Conservation (phyloP, 345 rosid genomes). For the Sonneratia alba region DNA sequence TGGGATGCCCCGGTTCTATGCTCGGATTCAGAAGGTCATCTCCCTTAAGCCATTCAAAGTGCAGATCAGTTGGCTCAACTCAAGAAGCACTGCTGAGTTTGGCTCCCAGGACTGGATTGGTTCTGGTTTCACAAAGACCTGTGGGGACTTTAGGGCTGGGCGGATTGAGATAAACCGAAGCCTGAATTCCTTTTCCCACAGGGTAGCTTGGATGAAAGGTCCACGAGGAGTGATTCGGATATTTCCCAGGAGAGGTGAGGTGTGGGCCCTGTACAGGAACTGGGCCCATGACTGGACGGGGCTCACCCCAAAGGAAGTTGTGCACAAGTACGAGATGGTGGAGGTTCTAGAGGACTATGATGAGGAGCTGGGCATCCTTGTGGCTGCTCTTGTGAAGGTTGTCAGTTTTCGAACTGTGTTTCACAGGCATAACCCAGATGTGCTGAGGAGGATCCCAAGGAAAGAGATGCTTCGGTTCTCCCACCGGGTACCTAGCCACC, state of each 20-base stretch:
- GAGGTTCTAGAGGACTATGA: constrained; percentile 71
- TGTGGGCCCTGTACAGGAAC: constrained; percentile 86
- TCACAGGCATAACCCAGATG: constrained; percentile 30
- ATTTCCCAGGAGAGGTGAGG: constrained; percentile 65
- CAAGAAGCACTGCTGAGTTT: constrained; percentile 57
- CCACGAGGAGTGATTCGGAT: constrained; percentile 54
- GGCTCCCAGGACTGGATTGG: constrained; percentile 62
- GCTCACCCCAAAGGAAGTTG: constrained; percentile 51
- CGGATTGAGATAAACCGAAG: constrained; percentile 38
- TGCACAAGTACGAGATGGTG: constrained; percentile 78
- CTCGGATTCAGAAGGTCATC: constrained; percentile 76
- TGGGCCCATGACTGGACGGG: constrained; percentile 84
- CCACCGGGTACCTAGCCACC: constrained; percentile 75
- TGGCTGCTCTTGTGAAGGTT: constrained; percentile 62
- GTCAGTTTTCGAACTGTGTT: constrained; percentile 64
- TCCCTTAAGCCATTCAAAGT: constrained; percentile 72
- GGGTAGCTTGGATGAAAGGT: constrained; percentile 66
- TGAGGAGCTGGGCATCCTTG: constrained; percentile 47
- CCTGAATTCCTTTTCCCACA: constrained; percentile 78
- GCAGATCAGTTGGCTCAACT: constrained; percentile 90
- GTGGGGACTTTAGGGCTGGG: constrained; percentile 76
- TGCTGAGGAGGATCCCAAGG: constrained; percentile 38
- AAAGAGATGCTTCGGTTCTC: constrained; percentile 88
- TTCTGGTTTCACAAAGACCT: constrained; percentile 72
- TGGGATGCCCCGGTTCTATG: constrained; percentile 96